Evolutionary conservation across 164 flowering plant genomes (phyloP).

Genomic region (Santalum album): DNA sequence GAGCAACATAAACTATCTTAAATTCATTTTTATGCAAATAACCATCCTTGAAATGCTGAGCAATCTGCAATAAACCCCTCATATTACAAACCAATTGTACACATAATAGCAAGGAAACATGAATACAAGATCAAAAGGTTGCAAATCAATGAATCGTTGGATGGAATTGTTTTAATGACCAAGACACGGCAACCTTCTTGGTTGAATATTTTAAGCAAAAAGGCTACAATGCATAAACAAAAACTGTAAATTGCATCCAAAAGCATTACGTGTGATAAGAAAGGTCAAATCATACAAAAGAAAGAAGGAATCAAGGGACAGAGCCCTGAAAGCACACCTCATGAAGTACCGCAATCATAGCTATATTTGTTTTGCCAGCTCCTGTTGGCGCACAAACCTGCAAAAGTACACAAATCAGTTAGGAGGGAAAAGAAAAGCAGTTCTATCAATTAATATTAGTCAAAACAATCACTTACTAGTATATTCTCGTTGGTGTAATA

Average conservation of each 20-base stretch:
- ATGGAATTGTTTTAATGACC: no score
- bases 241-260: neutral
- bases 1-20: conserved; percentile 98
- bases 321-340: conserved; percentile 45
- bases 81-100: neutral
- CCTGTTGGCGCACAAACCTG: conserved; percentile 99
- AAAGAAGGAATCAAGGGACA: neutral
- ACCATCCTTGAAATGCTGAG: conserved; percentile 90
- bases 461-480: conserved; percentile 39
- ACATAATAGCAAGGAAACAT: neutral
- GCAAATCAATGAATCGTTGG: no score
- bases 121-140: neutral
- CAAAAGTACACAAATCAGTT: conserved; percentile 8
- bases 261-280: neutral
- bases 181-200: no score
- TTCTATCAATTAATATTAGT: neutral
- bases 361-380: conserved; percentile 98
- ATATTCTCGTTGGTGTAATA: conserved; percentile 86
- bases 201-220: no score
- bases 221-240: neutral
- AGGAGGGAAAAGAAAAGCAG: neutral
- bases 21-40: conserved; percentile 85
- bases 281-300: neutral
- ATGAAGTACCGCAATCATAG: conserved; percentile 88
- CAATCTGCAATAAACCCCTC: conserved; percentile 58